These are phyloP conservation scores for Teratosphaeria destructans DNA, from an alignment of 2,329 filamentous ascomycete genomes.

Conservation along the genomic window DNA sequence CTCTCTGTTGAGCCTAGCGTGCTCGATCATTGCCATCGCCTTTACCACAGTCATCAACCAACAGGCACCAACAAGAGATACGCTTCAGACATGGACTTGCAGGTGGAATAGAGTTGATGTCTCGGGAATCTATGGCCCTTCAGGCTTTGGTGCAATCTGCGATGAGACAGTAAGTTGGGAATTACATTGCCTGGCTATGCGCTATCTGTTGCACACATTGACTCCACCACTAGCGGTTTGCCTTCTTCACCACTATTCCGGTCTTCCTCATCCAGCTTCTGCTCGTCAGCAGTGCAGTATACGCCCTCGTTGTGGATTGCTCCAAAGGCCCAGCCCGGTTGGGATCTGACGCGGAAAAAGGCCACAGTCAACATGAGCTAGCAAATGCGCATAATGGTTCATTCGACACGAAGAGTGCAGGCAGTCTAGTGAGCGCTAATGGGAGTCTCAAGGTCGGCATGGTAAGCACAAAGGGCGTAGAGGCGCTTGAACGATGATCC, in stretches of 20 bases:
- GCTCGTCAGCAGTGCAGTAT: slow-evolving; percentile 13
- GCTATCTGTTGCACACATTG: neutral
- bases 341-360: slow-evolving; percentile 13
- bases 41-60: slow-evolving; percentile 25
- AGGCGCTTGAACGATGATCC: neutral
- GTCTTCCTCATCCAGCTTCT: slow-evolving; percentile 30
- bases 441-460: neutral
- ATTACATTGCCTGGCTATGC: neutral
- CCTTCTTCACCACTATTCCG: slow-evolving; percentile 33
- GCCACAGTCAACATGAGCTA: slow-evolving; percentile 11
- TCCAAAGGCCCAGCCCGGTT: neutral
- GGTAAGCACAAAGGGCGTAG: neutral
- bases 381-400: slow-evolving; percentile 3
- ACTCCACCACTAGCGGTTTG: slow-evolving; percentile 27
- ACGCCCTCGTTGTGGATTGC: slow-evolving; percentile 4
- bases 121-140: slow-evolving; percentile 13
- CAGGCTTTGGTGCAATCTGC: slow-evolving; percentile 31
- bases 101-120: slow-evolving; percentile 16
- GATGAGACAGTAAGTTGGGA: slow-evolving; percentile 28
- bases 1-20: slow-evolving; percentile 27
- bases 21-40: slow-evolving; percentile 32
- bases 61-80: slow-evolving; percentile 17
- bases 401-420: slow-evolving; percentile 12
- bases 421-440: slow-evolving; percentile 1
- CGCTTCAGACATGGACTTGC: slow-evolving; percentile 30